Evolutionary conservation across 2,329 filamentous ascomycete species (phyloP), one percentile per base, ranked within the genome.

Genomic region (Aspergillus sergii): DNA sequence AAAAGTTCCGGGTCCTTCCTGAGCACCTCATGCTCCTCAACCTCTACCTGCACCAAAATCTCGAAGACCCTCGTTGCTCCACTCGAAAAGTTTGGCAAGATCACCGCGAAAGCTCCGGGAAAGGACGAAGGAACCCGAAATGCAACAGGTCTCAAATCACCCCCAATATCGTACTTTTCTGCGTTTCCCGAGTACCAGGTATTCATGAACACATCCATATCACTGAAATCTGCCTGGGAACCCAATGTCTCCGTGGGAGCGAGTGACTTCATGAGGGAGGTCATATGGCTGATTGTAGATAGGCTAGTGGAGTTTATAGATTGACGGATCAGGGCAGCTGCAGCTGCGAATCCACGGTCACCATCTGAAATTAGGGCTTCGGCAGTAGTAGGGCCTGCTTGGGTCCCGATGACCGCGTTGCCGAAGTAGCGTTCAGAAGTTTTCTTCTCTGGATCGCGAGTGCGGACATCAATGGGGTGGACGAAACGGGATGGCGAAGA

Each of bases 191-290:
- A 60, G 39, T 66, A 66, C 71, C 71, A 72, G 21, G 63, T 68
- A 45, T 69, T 72, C 64, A 71, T 68, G 23, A 72, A 61, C 6
- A 72, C 14, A 30, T 72, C 69, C 69, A 70, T 68, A 26, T 65
- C 59, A 11, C 48, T 43, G 30, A 70, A 70, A 32, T 72, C 66
- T 12, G 62, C 64, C 28, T 59, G 57, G 5, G 57, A 57, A n/a
- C 43, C 61, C 26, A 70, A 28, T 11, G 32, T 67, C 45, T 71
- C 63, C 2, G 60, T 63, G 1, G 59, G 64, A 14, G 63, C 45
- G 23, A 72, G 63, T 2, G 66, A 68, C 54, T 51, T 58, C 6
- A 64, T 43, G 34, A 72, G 63, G 0, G 62, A 54, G 8, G 66
- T 65, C 59, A 69, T 60, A 23, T 64, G 34, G 12, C 39, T 58